phyloP scores from a whole-genome alignment of 257 asterid genomes.

The Scutellaria minor region DNA sequence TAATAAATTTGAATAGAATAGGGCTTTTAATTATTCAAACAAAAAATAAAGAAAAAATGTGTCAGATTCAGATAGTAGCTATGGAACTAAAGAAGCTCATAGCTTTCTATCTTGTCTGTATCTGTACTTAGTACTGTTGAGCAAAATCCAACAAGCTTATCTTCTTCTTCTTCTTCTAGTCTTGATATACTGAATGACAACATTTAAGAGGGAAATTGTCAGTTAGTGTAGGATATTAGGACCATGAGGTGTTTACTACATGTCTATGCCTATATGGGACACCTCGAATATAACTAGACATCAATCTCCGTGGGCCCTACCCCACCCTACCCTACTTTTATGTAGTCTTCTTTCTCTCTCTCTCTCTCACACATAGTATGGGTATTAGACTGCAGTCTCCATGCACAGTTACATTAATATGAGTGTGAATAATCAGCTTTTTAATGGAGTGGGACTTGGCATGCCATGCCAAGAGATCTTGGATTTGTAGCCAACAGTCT shows the following conservation, averaged over 20 bases:
- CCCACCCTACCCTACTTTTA: not conserved
- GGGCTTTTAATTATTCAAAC: not conserved
- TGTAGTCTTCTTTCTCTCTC: not conserved
- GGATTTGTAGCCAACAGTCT: constrained; percentile 31
- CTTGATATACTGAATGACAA: not conserved
- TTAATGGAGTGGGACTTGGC: constrained; percentile 30
- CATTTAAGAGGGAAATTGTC: constrained; percentile 34
- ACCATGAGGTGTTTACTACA: not conserved
- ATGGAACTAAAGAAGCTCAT: constrained; percentile 31
- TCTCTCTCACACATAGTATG: not conserved
- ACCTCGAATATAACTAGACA: constrained; percentile 38
- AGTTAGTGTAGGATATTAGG: not conserved
- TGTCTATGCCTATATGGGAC: constrained; percentile 27
- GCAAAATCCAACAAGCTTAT: constrained; percentile 1
- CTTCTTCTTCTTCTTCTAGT: constrained; percentile 15
- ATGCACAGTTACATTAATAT: constrained; percentile 24
- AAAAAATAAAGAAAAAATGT: not conserved
- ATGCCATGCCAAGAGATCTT: constrained; percentile 48
- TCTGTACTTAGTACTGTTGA: constrained; percentile 27
- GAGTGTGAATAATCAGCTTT: constrained; percentile 24
- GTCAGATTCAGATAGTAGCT: constrained; percentile 36
- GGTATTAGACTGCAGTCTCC: constrained; percentile 32
- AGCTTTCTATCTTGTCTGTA: constrained; percentile 32
- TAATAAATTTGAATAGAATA: too few species aligned
- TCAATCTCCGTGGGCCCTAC: constrained; percentile 6